Evolutionary conservation across 805 yeast genomes (phyloP), one percentile per base, ranked within the genome.

Genomic region (Spencermartinsiella europaea): DNA sequence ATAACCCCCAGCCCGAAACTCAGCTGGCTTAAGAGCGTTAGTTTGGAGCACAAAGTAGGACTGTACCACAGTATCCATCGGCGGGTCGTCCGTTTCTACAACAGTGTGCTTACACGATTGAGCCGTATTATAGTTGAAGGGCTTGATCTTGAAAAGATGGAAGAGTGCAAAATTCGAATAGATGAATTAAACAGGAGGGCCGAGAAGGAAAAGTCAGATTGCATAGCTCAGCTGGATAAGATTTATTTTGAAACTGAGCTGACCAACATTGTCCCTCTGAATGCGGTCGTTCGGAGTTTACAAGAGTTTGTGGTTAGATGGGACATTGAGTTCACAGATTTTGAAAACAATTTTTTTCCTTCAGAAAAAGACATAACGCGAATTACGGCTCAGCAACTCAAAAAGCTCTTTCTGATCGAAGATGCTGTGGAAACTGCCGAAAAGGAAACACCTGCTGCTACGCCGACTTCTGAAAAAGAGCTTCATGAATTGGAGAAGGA

Each of bases 361-460:
- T 80, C 95, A 5, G 98, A 93, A 63, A 86, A 83, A 58, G 99
- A 93, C 72, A 85, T 93, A 54, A 81, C 95, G 3, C 74, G 87
- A 52, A 85, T 93, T 38, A 90, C 99, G 1, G 85, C 95, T 3
- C 82, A 83, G 56, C 98, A 91, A 60, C 69, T 91, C 57, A 79
- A 81, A 50, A 84, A 82, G 54, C 72, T 90, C 41, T 81, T 91
- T 54, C 66, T 77, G 57, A 21, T 46, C 3, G 89, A 81, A 46
- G 74, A 72, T 46, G 65, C 70, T 35, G 38, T 39, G 28, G 54
- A 55, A 27, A 36, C 46, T 35, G 34, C 10, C 22, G 45, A 36
- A 44, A 48, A 35, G 45, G 37, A 7, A 25, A 22, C 21, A 20
- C 25, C 37, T 12, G 22, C 36, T 5, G 10, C 50, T 12, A 42